phyloP scores from a whole-genome alignment of 495 filamentous ascomycete genomes.

The Tricharina praecox region DNA sequence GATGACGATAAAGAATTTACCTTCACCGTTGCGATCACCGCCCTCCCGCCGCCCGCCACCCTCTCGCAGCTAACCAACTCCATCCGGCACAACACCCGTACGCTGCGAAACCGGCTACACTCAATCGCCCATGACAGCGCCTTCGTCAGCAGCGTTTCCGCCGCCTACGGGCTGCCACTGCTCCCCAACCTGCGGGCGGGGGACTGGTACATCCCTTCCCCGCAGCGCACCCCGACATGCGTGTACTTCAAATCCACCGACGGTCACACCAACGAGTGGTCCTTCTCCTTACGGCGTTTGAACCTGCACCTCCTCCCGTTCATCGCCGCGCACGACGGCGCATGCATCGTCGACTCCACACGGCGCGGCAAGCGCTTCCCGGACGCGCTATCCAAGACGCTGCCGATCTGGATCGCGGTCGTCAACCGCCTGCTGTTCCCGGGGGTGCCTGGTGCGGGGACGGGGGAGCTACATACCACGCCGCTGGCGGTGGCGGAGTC shows the following conservation, averaged over 20 bases:
- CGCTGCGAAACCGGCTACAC: slow-evolving; percentile 58
- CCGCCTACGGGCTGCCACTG: slow-evolving; percentile 47
- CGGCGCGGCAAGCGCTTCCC: slow-evolving; percentile 81
- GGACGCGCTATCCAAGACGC: slow-evolving; percentile 79
- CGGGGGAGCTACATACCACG: slow-evolving; percentile 48
- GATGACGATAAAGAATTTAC: slow-evolving; percentile 4
- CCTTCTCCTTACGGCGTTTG: slow-evolving; percentile 65
- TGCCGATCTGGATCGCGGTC: slow-evolving; percentile 84
- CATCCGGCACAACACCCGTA: slow-evolving; percentile 41
- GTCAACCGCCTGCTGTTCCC: slow-evolving; percentile 70
- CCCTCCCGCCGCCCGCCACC: neutral
- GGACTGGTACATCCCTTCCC: slow-evolving; percentile 78
- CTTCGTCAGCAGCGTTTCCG: slow-evolving; percentile 44
- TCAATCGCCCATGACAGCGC: slow-evolving; percentile 52
- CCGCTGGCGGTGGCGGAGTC: slow-evolving; percentile 49
- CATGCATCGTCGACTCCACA: slow-evolving; percentile 91
- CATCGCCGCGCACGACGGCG: slow-evolving; percentile 44
- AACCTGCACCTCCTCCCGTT: slow-evolving; percentile 56
- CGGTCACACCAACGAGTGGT: slow-evolving; percentile 79
- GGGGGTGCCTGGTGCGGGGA: too few relatives aligned
- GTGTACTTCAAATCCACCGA: slow-evolving; percentile 98
- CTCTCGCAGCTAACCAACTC: slow-evolving; percentile 9
- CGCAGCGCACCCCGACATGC: slow-evolving; percentile 37
- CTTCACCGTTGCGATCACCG: neutral
- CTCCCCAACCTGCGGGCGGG: slow-evolving; percentile 88